A percentile compares a stretch with the other conserved stretches of the same genome.
phyloP scores from a whole-genome alignment of 257 asterid species.

The Gentiana dahurica region DNA sequence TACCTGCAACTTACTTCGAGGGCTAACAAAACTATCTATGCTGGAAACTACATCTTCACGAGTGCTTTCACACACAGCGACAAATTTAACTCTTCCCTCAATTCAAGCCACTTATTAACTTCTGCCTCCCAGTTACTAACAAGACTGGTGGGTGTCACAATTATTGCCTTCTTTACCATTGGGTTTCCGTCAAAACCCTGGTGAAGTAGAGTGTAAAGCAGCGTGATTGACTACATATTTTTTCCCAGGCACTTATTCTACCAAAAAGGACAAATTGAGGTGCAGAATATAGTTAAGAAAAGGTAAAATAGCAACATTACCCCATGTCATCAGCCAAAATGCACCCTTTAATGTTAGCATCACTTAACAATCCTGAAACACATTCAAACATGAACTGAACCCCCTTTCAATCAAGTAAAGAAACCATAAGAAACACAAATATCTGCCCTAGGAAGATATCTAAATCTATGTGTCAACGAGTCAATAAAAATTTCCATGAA shows the following conservation, averaged over 20 bases:
- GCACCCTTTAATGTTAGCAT: conserved; percentile 83
- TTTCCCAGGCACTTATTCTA: conserved; percentile 41
- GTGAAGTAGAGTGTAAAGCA: conserved; percentile 78
- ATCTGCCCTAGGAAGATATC: no score
- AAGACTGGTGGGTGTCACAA: conserved; percentile 95
- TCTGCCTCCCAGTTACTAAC: conserved; percentile 99
- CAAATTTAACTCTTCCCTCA: conserved; percentile 86
- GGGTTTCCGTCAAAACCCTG: conserved; percentile 93
- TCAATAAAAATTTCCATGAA: no score
- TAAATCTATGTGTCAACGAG: no score
- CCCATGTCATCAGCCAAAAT: conserved; percentile 99
- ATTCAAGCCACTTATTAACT: conserved; percentile 67
- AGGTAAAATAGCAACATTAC: conserved; percentile 29
- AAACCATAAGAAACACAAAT: neutral
- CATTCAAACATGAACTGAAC: conserved; percentile 99
- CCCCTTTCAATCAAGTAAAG: conserved; percentile 30
- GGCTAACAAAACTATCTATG: conserved; percentile 55
- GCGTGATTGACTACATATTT: conserved; percentile 89
- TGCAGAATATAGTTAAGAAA: conserved; percentile 1
- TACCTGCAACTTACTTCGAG: conserved; percentile 56
- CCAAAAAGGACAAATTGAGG: conserved; percentile 3
- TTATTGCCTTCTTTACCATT: conserved; percentile 78
- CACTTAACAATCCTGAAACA: conserved; percentile 65
- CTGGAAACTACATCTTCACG: conserved; percentile 78
- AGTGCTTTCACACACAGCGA: conserved; percentile 92